Base-by-base conservation (phyloP, 345 rosid genomes). In the Limnanthes douglasii region DNA sequence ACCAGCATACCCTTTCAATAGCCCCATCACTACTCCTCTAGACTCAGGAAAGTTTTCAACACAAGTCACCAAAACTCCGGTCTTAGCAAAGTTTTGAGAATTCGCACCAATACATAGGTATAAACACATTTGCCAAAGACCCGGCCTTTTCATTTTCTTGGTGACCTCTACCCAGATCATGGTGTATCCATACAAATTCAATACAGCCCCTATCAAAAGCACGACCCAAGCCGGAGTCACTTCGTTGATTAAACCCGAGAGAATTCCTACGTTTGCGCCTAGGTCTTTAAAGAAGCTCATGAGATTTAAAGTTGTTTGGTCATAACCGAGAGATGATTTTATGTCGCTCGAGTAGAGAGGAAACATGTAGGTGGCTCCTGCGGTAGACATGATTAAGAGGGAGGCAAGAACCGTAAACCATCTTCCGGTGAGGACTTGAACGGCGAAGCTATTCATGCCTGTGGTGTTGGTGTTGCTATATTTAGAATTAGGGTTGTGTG, bases 351-450 rank as follows among this genome's bases (percentile, higher is more conserved):
- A 61, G 58, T 61, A 61, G 5, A 56, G 41, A 32, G 61, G 14
- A 39, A 61, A 61, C 46, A 61, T 45, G 39, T 61, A 61, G 6
- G 67, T 61, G 3, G 67, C 61, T 4, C 67, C 67, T 1, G 67
- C 45, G 24, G 42, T 46, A 0, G 62, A 36, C 67, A 61, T 61
- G 36, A 61, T 50, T 16, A 61, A 28, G 8, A 55, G 17, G 19
- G 54, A 37, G 8, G 67, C 62, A 29, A 61, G 56, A 29, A 45
- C 62, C 58, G 51, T 61, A 47, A 61, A 50, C 67, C 67, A 61
- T 18, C 62, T 44, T 2, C 62, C 62, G 0, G 21, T 28, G 50
- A 61, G 11, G 25, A 50, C 11, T 26, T 7, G 48, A 2, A 22
- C 9, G 7, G 17, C 7, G 27, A 44, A 24, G 18, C 34, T 25